Percentiles rank a stretch among this genome's conserved stretches.
These are phyloP conservation scores for Aspergillus sp. DNA, from an alignment of 2,329 filamentous ascomycete species.

Conservation along the genomic window DNA sequence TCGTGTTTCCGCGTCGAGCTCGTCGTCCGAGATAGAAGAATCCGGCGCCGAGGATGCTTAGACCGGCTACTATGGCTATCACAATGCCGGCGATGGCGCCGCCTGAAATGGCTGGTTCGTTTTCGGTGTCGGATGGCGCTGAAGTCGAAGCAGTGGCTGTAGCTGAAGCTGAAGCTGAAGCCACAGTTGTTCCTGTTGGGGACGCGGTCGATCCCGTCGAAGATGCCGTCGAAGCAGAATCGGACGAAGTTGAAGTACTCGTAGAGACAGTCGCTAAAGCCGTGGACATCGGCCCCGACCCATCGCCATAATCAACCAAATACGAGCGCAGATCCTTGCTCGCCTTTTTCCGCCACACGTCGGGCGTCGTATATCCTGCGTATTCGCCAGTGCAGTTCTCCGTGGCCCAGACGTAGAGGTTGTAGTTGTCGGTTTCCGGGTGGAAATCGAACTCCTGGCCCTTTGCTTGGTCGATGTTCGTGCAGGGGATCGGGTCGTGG, in stretches of 20 bases:
- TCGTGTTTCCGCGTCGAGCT: neutral
- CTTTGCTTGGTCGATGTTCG: constrained; percentile 9
- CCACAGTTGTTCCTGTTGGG: neutral
- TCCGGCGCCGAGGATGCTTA: constrained; percentile 3
- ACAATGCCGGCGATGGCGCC: constrained; percentile 13
- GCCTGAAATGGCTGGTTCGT: neutral
- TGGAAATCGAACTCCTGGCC: constrained; percentile 8
- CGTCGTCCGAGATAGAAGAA: constrained; percentile 14
- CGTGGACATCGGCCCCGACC: neutral
- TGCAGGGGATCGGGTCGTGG: constrained; percentile 1
- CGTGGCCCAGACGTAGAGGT: constrained; percentile 10
- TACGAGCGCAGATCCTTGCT: constrained; percentile 8
- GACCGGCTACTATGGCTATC: constrained; percentile 4
- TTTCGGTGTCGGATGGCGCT: neutral
- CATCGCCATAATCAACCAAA: constrained; percentile 8
- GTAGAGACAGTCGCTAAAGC: neutral
- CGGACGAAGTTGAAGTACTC: neutral
- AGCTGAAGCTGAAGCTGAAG: neutral
- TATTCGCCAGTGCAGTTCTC: constrained; percentile 6
- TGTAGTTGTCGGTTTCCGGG: constrained; percentile 1
- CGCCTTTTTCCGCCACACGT: constrained; percentile 6
- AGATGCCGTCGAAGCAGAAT: neutral
- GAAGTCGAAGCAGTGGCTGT: neutral
- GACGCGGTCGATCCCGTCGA: neutral
- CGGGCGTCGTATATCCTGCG: constrained; percentile 7